Percentiles rank a stretch among this genome's conserved stretches.
Evolutionary conservation across 2,329 filamentous ascomycete species (phyloP).

Genomic region (Penicillium occitanis): DNA sequence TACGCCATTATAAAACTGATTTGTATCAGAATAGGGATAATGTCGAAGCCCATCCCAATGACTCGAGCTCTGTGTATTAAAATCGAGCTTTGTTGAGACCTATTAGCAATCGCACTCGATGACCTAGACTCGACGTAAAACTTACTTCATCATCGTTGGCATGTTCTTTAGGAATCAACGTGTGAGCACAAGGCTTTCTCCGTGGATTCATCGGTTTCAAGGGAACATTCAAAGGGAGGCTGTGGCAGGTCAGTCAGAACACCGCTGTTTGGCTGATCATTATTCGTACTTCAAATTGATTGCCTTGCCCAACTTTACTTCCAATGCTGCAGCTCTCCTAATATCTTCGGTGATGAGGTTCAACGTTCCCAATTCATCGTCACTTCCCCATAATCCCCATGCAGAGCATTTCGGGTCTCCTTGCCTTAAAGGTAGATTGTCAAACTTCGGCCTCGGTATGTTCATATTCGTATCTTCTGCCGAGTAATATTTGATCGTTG

Average conservation of each 20-base stretch:
- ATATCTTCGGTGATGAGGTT: constrained; percentile 21
- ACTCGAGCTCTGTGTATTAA: constrained; percentile 23
- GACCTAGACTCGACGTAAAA: no score
- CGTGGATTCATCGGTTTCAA: constrained; percentile 23
- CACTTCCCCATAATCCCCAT: constrained; percentile 21
- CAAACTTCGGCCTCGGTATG: constrained; percentile 2
- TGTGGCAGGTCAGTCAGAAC: not conserved
- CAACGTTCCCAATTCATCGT: constrained; percentile 22
- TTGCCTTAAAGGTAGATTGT: constrained; percentile 13
- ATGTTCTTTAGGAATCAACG: constrained; percentile 24
- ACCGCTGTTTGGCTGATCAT: no score
- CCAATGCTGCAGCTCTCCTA: constrained; percentile 9
- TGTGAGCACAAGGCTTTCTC: constrained; percentile 25
- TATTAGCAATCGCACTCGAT: no score
- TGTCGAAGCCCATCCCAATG: constrained; percentile 25
- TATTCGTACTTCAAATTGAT: constrained; percentile 20
- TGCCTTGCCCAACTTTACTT: constrained; percentile 16
- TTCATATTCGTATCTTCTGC: not conserved
- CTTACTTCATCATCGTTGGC: constrained; percentile 27
- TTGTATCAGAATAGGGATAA: constrained; percentile 22
- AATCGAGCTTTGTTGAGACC: constrained; percentile 6
- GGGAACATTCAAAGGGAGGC: constrained; percentile 22
- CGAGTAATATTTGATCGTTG: not conserved
- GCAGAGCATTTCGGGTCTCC: constrained; percentile 20
- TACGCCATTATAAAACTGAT: constrained; percentile 24